Percentiles rank a stretch among this genome's conserved stretches.
These are phyloP conservation scores for Steccherinum ochraceum DNA, from an alignment of 768 basidiomycete species.

Conservation along the genomic window DNA sequence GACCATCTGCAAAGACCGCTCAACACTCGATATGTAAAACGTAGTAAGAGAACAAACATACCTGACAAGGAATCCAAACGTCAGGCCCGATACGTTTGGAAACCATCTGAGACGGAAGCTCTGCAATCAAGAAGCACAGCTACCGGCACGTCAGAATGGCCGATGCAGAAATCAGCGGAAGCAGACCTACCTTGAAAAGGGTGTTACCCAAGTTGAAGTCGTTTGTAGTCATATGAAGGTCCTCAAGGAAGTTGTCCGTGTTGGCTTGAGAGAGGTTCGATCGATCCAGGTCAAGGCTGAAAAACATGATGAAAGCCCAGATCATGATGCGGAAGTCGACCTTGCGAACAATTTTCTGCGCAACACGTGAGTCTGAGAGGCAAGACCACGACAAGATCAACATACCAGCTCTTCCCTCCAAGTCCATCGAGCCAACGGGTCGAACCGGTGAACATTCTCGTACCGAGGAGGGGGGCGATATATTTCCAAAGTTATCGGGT, in stretches of 20 bases:
- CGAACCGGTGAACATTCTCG: slow-evolving; percentile 60
- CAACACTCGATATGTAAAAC: not conserved
- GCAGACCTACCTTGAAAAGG: slow-evolving; percentile 39
- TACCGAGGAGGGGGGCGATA: slow-evolving; percentile 49
- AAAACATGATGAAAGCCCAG: slow-evolving; percentile 62
- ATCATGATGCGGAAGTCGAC: slow-evolving; percentile 57
- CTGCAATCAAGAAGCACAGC: slow-evolving; percentile 31
- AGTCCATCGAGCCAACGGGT: slow-evolving; percentile 63
- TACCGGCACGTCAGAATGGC: too few relatives aligned
- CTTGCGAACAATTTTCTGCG: slow-evolving; percentile 45
- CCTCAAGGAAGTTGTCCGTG: slow-evolving; percentile 58
- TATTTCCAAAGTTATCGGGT: slow-evolving; percentile 40
- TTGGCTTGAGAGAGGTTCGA: slow-evolving; percentile 63
- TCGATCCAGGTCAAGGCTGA: slow-evolving; percentile 51
- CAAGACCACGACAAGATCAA: not conserved
- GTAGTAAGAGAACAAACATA: slow-evolving; percentile 11
- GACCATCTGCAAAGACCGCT: slow-evolving; percentile 31
- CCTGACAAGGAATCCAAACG: slow-evolving; percentile 58
- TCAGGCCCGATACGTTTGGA: slow-evolving; percentile 69
- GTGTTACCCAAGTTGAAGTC: slow-evolving; percentile 66
- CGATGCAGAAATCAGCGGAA: not conserved
- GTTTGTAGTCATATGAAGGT: slow-evolving; percentile 53
- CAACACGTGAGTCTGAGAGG: not conserved
- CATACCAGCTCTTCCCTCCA: slow-evolving; percentile 58
- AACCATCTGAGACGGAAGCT: slow-evolving; percentile 64